These are phyloP conservation scores for Podospora conica DNA, from an alignment of 495 filamentous ascomycete species.

Conservation along the genomic window DNA sequence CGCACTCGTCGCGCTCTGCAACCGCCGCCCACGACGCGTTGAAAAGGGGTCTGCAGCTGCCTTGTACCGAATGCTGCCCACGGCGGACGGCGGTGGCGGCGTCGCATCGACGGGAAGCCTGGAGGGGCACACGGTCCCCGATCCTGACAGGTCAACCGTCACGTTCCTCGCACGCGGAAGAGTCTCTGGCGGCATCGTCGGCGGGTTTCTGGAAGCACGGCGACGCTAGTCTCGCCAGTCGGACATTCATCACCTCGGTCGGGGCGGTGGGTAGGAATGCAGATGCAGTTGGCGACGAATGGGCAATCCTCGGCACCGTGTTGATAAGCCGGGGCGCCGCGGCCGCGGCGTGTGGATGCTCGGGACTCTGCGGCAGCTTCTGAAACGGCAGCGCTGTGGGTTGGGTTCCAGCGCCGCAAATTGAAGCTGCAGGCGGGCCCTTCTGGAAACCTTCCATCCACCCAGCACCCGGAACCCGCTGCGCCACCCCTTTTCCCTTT, in stretches of 20 bases:
- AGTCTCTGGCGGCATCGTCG: not conserved
- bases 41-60: not conserved
- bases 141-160: not conserved
- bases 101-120: not conserved
- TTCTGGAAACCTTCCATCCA: constrained; percentile 10
- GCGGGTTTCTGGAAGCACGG: not conserved
- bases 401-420: constrained; percentile 1
- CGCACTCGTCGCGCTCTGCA: not conserved
- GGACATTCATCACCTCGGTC: not conserved
- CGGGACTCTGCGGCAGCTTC: constrained; percentile 6
- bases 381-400: constrained; percentile 8
- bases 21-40: not conserved
- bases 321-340: not conserved
- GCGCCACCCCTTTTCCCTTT: not conserved
- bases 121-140: not conserved
- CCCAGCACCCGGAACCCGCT: not conserved
- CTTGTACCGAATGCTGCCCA: not conserved
- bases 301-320: too few relatives aligned
- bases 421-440: constrained; percentile 2
- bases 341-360: not conserved
- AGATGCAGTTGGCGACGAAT: not conserved
- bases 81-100: not conserved
- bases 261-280: not conserved
- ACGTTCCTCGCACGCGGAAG: not conserved
- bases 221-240: not conserved